Evolutionary conservation across 106 monocot genomes (phyloP), one percentile per base, ranked within the genome.

Genomic region (Dendrobium huoshanense): DNA sequence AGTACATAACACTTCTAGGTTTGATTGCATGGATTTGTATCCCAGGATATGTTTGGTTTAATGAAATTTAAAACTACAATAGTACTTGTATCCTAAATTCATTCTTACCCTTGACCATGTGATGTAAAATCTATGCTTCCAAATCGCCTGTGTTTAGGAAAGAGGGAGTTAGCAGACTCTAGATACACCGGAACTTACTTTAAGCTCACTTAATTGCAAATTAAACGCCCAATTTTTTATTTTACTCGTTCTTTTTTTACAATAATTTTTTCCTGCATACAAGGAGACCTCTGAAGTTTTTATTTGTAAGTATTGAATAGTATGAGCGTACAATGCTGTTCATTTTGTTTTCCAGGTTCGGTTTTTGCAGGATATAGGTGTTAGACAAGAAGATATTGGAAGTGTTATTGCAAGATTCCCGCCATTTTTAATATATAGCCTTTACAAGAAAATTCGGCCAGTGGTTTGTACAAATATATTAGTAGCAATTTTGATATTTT

Each of bases 381-480:
- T 99, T 40, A 85, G 85, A 82, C 83, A 88, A 64, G 98, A 95
- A 85, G 94, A 89, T 42, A 77, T 99, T 59, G 98, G 95, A 49
- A 74, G 77, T 40, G 87, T 85, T 47, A 79, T 99, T 41, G 92
- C 93, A 65, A 99, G 87, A 77, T 99, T 99, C 51, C 98, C 98
- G 65, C 70, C 92, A 41, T 77, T 99, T 55, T 75, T 99, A 68
- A 99, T 92, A 20, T 99, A 92, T 72, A 99, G 88, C 79, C 89
- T 99, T 22, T 89, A 89, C 88, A 99, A 93, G 87, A 99, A 99
- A 91, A 95, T 99, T 48, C 95, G 89, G 7, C 98, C 92, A 77
- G 95, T 99, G 95, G 98, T 99, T 79, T 70, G 89, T 85, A 29
- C 70, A 43, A 43, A 20, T 44, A 20, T 70, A 70, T 70, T 27